A percentile compares a stretch with the other conserved stretches of the same genome.
phyloP scores from a whole-genome alignment of 176 grass and related monocot genomes.

The Avena sativa region DNA sequence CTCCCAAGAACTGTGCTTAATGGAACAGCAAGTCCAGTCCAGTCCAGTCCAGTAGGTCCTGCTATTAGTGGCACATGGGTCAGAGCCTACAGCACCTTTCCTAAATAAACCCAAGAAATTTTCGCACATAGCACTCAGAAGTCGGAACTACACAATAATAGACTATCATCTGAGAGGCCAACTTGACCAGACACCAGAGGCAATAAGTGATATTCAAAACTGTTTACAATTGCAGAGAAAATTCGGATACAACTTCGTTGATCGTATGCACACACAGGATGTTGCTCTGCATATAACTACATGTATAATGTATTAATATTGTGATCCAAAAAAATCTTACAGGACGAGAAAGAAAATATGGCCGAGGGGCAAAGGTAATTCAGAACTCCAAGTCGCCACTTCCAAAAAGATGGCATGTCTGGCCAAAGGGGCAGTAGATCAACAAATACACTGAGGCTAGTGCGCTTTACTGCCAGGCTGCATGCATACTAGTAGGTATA shows the following conservation, averaged over 20 bases:
- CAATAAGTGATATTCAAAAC: conserved; percentile 34
- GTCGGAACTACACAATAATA: background rate
- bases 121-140: background rate
- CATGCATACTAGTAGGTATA: conserved; percentile 19
- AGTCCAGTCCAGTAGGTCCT: conserved; percentile 12
- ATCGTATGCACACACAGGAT: background rate
- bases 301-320: conserved; percentile 23
- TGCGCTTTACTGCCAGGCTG: background rate
- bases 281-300: conserved; percentile 14
- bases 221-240: conserved; percentile 14
- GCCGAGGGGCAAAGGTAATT: background rate
- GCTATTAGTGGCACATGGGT: conserved; percentile 37
- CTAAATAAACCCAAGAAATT: background rate
- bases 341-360: conserved; percentile 21
- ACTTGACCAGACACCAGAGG: background rate
- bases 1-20: background rate
- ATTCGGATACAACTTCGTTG: background rate
- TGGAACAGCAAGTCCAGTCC: conserved; percentile 8
- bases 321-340: conserved; percentile 12
- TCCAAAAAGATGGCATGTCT: conserved; percentile 29
- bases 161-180: background rate
- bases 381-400: conserved; percentile 21
- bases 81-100: conserved; percentile 1
- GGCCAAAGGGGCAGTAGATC: conserved; percentile 12
- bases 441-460: conserved; percentile 27